These are phyloP conservation scores for Arthroderma uncinatum DNA, from an alignment of 2,329 filamentous ascomycete species.

Conservation along the genomic window DNA sequence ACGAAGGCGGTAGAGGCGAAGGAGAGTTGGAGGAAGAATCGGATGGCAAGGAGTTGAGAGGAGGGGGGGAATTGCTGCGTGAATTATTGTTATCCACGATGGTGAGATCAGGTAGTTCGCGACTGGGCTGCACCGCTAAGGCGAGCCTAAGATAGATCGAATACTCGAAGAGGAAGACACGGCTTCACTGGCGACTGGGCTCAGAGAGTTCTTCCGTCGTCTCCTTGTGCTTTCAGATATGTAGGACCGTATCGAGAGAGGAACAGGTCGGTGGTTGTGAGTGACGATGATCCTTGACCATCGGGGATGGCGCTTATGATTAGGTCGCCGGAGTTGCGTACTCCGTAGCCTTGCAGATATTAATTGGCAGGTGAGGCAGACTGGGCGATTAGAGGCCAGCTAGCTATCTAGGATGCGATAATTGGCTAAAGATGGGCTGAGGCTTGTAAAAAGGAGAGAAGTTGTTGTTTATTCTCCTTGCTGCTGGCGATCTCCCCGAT, in stretches of 20 bases:
- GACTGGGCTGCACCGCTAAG: constrained; percentile 36
- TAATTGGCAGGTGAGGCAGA: not conserved
- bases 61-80: constrained; percentile 27
- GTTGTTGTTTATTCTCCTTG: not conserved
- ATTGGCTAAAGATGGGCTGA: too few relatives aligned
- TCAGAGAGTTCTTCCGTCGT: not conserved
- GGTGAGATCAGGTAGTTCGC: constrained; percentile 24
- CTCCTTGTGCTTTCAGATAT: not conserved
- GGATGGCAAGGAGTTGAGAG: constrained; percentile 26
- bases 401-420: not conserved
- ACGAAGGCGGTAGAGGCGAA: constrained; percentile 49
- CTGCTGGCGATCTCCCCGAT: not conserved
- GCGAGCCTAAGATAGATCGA: constrained; percentile 24
- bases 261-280: not conserved
- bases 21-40: constrained; percentile 40
- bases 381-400: not conserved
- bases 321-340: not conserved
- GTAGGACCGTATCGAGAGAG: not conserved
- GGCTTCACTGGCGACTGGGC: not conserved
- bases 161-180: not conserved
- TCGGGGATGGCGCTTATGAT: not conserved
- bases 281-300: not conserved
- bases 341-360: not conserved
- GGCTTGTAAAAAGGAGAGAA: not conserved
- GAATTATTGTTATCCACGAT: constrained; percentile 29